Evolutionary conservation across 768 basidiomycete genomes (phyloP).

Genomic region (Lentinula raphanica): DNA sequence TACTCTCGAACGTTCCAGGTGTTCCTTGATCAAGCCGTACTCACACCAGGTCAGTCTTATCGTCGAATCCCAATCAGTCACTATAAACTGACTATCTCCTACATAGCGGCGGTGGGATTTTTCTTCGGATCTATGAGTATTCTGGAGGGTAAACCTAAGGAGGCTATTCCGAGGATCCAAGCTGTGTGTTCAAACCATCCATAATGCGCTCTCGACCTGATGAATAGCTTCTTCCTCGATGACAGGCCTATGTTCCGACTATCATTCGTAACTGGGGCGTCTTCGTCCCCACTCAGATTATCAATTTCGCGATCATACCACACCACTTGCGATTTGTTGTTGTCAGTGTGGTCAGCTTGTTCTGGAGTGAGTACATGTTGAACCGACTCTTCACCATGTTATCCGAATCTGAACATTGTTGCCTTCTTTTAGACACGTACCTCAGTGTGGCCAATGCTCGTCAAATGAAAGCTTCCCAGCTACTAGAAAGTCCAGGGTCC

Average conservation of each 20-base stretch:
- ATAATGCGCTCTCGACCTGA: background rate
- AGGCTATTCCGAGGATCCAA: slow-evolving; percentile 38
- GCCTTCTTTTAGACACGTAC: slow-evolving; percentile 43
- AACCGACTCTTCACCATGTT: no score
- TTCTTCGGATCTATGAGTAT: slow-evolving; percentile 44
- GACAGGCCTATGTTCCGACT: slow-evolving; percentile 66
- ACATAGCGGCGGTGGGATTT: slow-evolving; percentile 44
- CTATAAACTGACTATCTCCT: background rate
- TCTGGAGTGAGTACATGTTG: slow-evolving; percentile 66
- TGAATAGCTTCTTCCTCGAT: background rate
- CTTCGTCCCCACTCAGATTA: slow-evolving; percentile 68
- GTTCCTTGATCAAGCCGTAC: slow-evolving; percentile 73
- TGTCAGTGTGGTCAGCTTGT: slow-evolving; percentile 71
- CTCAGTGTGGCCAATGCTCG: slow-evolving; percentile 52
- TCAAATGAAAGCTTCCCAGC: slow-evolving; percentile 5
- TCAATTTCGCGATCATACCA: slow-evolving; percentile 77
- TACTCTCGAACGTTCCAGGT: slow-evolving; percentile 38
- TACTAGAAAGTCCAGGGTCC: background rate
- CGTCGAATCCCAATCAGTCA: background rate
- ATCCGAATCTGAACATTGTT: background rate
- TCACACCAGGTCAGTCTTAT: slow-evolving; percentile 57
- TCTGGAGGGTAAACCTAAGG: slow-evolving; percentile 46
- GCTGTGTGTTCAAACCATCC: slow-evolving; percentile 26
- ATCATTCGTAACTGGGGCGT: slow-evolving; percentile 75
- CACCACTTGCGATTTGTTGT: slow-evolving; percentile 71